phyloP scores from a whole-genome alignment of 495 filamentous ascomycete species.

The Podospora pseudopauciseta region DNA sequence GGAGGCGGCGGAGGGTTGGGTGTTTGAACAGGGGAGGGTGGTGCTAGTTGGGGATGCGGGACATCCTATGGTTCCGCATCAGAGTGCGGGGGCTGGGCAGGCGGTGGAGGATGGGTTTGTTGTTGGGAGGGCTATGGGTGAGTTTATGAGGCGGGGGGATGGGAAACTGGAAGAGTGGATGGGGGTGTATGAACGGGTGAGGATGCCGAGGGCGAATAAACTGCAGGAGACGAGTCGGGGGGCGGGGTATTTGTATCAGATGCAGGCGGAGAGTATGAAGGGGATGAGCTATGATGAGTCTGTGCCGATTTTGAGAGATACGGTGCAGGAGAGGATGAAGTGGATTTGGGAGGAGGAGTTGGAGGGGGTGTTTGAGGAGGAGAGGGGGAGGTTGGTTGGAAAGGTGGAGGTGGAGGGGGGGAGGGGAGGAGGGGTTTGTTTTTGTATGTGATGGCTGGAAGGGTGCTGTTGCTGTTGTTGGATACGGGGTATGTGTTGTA shows the following conservation, averaged over 20 bases:
- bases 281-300: conserved; percentile 33
- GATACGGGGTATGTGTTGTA: no score
- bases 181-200: conserved; percentile 40
- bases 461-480: no score
- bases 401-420: neutral
- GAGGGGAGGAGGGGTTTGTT: neutral
- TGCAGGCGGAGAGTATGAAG: conserved; percentile 33
- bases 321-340: conserved; percentile 30
- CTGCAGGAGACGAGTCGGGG: conserved; percentile 36
- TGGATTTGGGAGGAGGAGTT: conserved; percentile 38
- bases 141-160: conserved; percentile 23
- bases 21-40: conserved; percentile 32
- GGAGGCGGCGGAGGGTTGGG: conserved; percentile 35
- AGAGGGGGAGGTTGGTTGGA: neutral
- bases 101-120: conserved; percentile 42
- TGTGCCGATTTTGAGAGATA: conserved; percentile 26
- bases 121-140: conserved; percentile 32
- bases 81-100: conserved; percentile 35
- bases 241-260: conserved; percentile 37
- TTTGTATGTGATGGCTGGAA: neutral
- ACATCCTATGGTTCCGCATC: conserved; percentile 31
- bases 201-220: conserved; percentile 39
- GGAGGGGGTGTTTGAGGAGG: conserved; percentile 30
- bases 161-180: conserved; percentile 27
- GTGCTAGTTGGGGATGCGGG: conserved; percentile 41